phyloP scores from a whole-genome alignment of 176 grass and related monocot species.

The Saccharum officinarum region DNA sequence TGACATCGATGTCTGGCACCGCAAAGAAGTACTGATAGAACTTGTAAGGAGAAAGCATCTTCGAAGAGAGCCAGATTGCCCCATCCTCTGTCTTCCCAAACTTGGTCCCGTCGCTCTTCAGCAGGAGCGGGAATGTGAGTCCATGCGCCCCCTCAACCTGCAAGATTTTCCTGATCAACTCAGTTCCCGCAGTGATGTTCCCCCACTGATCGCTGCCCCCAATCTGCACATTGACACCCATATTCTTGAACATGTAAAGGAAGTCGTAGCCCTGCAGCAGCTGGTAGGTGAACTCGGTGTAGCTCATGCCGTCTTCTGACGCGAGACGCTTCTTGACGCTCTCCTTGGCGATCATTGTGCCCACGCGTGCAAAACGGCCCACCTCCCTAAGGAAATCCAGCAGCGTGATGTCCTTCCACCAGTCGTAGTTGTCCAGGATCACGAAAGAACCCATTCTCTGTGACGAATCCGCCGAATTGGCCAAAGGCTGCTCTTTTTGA shows the following conservation, averaged over 20 bases:
- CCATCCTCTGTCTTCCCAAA: slow-evolving; percentile 93
- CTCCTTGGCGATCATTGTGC: slow-evolving; percentile 90
- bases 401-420: slow-evolving; percentile 91
- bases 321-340: slow-evolving; percentile 85
- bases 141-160: slow-evolving; percentile 86
- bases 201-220: slow-evolving; percentile 99
- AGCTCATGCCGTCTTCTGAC: slow-evolving; percentile 93
- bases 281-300: slow-evolving; percentile 96
- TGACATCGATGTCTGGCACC: slow-evolving; percentile 70
- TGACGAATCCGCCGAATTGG: slow-evolving; percentile 9
- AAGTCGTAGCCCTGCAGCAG: slow-evolving; percentile 96
- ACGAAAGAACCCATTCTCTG: slow-evolving; percentile 53
- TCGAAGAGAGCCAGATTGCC: slow-evolving; percentile 76
- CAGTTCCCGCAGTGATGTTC: slow-evolving; percentile 78
- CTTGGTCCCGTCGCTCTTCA: slow-evolving; percentile 85
- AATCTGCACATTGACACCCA: slow-evolving; percentile 91
- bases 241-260: slow-evolving; percentile 79
- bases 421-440: slow-evolving; percentile 94
- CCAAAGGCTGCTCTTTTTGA: slow-evolving; percentile 18
- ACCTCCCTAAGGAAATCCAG: slow-evolving; percentile 92
- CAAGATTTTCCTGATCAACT: slow-evolving; percentile 90
- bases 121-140: slow-evolving; percentile 83
- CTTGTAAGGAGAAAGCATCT: slow-evolving; percentile 85
- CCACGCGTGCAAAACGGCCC: slow-evolving; percentile 75
- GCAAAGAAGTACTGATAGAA: slow-evolving; percentile 93